phyloP scores from a whole-genome alignment of 495 filamentous ascomycete species.

The Neurospora sp. region DNA sequence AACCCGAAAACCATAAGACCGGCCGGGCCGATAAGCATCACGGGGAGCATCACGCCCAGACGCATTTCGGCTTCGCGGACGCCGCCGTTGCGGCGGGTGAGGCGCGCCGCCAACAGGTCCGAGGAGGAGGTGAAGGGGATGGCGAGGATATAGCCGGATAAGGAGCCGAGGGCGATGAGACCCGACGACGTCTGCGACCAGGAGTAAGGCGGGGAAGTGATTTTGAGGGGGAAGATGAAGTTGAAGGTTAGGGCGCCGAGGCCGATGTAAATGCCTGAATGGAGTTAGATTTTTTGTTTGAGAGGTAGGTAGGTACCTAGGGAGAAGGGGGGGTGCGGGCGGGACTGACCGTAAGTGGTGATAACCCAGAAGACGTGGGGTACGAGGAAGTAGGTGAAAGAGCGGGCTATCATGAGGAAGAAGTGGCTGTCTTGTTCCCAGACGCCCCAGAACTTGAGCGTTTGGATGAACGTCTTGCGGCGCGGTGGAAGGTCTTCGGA shows the following conservation, averaged over 20 bases:
- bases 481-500: slow-evolving; percentile 20
- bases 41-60: slow-evolving; percentile 43
- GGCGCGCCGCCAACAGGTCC: slow-evolving; percentile 44
- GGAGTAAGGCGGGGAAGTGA: slow-evolving; percentile 46
- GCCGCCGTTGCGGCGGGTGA: slow-evolving; percentile 42
- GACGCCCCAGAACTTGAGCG: slow-evolving; percentile 38
- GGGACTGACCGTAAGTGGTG: slow-evolving; percentile 39
- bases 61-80: slow-evolving; percentile 56
- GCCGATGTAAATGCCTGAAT: slow-evolving; percentile 45
- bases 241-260: slow-evolving; percentile 49
- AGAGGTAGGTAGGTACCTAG: neutral
- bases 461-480: slow-evolving; percentile 37
- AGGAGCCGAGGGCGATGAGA: slow-evolving; percentile 43
- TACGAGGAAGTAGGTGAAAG: slow-evolving; percentile 48
- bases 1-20: slow-evolving; percentile 48
- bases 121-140: slow-evolving; percentile 47
- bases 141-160: slow-evolving; percentile 42
- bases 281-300: neutral
- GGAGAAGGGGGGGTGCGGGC: neutral
- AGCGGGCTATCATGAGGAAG: slow-evolving; percentile 43
- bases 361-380: slow-evolving; percentile 52
- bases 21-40: slow-evolving; percentile 43
- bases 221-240: slow-evolving; percentile 49
- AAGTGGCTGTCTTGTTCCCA: slow-evolving; percentile 44
- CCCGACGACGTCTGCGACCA: slow-evolving; percentile 46